Conservation (phyloP, 345 rosid genomes). For the Rubroshorea leprosula region DNA sequence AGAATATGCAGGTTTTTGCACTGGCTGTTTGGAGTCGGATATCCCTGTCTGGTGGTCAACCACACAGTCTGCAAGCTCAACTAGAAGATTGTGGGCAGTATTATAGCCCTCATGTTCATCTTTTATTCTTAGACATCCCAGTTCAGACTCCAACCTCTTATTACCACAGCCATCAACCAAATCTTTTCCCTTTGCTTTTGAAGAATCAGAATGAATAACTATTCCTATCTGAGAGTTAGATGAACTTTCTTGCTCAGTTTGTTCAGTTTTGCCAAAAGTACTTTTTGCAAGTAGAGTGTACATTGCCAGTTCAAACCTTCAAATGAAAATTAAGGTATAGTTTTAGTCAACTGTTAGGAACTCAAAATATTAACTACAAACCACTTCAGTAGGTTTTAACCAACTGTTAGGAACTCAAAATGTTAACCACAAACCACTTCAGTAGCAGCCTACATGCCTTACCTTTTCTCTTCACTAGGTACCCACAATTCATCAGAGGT, state of each 20-base stretch:
- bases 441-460: conserved; percentile 22
- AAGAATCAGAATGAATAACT: conserved; percentile 41
- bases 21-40: conserved; percentile 42
- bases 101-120: conserved; percentile 32
- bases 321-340: conserved; percentile 19
- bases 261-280: conserved; percentile 47
- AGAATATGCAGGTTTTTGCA: conserved; percentile 37
- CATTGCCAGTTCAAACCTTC: conserved; percentile 87
- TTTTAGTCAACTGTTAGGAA: conserved; percentile 20
- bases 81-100: conserved; percentile 36
- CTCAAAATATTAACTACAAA: conserved; percentile 13
- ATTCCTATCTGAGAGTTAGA: conserved; percentile 36
- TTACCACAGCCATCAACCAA: conserved; percentile 35
- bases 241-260: conserved; percentile 47
- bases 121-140: conserved; percentile 45
- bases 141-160: conserved; percentile 52
- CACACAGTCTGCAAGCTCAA: conserved; percentile 50
- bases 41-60: conserved; percentile 44
- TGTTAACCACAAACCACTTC: conserved; percentile 16
- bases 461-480: conserved; percentile 91
- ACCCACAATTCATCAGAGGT: conserved; percentile 96
- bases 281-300: conserved; percentile 68
- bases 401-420: conserved; percentile 15
- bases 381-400: too few species aligned
- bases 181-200: conserved; percentile 47